Evolutionary conservation across 371 early-diverging fungal genomes (phyloP), one percentile per base, ranked within the genome.

Genomic region (Mortierella sp.): DNA sequence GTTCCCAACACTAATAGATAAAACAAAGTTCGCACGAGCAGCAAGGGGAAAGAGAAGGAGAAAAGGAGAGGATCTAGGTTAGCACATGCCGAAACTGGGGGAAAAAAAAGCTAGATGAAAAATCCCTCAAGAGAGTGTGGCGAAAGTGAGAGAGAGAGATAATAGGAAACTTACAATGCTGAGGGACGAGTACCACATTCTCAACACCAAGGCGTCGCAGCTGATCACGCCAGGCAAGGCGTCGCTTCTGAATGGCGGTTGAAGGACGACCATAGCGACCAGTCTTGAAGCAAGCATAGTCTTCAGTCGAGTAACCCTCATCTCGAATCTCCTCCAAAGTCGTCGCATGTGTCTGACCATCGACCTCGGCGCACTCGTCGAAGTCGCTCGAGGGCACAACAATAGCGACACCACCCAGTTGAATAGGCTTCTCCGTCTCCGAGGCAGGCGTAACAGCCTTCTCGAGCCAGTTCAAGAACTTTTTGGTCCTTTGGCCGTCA

Each of bases 281-380:
- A 21, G 86, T 85, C 55, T 85, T 85, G 79, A 85, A 85, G 70
- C 77, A 79, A 0, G 86, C 86, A 79, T 79, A 85, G 38, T 85
- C 86, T 38, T 85, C 86, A 3, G 86, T 85, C 54, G 82, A 81
- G 29, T 85, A 85, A 18, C 86, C 86, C 43, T 85, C 86, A 60
- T 85, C 86, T 41, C 29, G 60, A 38, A 74, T 76, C 27, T 84
- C 84, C 43, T 70, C 84, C 41, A 75, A 21, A 2, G 71, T 48
- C 65, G 72, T 75, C 48, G 72, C 82, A 24, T 74, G 77, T 11
- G 77, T 77, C 38, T 81, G 75, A 5, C 73, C 75, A 29, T 65
- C 38, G 4, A 24, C 75, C 1, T 65, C 77, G 41, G 43, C 56
- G 27, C n/a, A 79, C 51, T 85, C 86, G 49, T 85, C 86, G 79